A percentile compares a stretch with the other conserved stretches of the same genome.
Evolutionary conservation across 225 moss, liverwort and hornwort genomes (phyloP).

Genomic region (Anthoceros angustus): DNA sequence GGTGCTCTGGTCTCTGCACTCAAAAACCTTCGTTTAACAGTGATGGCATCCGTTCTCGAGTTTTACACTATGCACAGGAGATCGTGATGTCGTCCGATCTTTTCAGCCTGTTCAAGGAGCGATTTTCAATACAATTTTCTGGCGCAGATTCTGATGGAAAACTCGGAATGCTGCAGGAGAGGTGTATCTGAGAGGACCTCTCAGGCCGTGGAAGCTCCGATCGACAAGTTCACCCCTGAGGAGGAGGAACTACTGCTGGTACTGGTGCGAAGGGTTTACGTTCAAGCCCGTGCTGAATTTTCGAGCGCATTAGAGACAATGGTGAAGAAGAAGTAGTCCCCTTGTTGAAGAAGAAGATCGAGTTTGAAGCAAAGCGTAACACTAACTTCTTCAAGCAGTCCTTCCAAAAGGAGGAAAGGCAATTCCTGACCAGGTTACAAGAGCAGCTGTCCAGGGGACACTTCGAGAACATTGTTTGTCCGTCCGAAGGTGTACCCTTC

Average conservation of each 20-base stretch:
- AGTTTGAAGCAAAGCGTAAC: not conserved
- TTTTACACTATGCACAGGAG: too few relatives aligned
- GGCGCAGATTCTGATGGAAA: too few relatives aligned
- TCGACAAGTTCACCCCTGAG: not conserved
- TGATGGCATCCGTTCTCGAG: not conserved
- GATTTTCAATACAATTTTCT: too few relatives aligned
- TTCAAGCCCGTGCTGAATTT: not conserved
- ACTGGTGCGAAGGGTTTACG: not conserved
- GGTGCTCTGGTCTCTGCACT: too few relatives aligned
- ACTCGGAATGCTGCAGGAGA: too few relatives aligned
- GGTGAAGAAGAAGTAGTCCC: not conserved
- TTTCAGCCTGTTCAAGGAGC: too few relatives aligned
- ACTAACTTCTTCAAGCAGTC: not conserved
- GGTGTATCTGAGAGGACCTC: too few relatives aligned
- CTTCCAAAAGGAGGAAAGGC: not conserved
- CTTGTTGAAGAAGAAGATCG: not conserved
- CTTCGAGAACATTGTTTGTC: not conserved
- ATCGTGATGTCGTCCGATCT: too few relatives aligned
- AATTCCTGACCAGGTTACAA: not conserved
- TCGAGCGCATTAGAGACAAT: not conserved
- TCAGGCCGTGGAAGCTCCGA: too few relatives aligned
- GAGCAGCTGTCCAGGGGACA: not conserved
- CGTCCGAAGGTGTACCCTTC: not conserved
- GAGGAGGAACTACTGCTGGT: not conserved
- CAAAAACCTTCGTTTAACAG: too few relatives aligned